Conservation (phyloP, 305 asterid genomes). For the Fraxinus sp. region DNA sequence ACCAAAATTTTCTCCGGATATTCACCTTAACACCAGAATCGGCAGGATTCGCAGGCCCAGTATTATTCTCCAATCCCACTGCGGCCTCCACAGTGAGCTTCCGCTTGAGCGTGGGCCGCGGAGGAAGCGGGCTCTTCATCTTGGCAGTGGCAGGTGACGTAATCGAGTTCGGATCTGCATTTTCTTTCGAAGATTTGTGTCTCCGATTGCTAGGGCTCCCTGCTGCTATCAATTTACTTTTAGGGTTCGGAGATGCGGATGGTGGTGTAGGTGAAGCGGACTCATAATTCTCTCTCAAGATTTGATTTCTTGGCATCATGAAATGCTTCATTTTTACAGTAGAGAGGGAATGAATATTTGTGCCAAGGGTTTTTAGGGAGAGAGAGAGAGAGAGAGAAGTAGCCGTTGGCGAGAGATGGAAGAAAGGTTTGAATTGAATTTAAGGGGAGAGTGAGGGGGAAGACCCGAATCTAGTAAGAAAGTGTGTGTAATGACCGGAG, state of each 20-base stretch:
- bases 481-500: neutral
- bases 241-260: slow-evolving; percentile 62
- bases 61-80: slow-evolving; percentile 39
- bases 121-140: slow-evolving; percentile 84
- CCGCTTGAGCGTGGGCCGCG: slow-evolving; percentile 87
- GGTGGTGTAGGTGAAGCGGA: neutral
- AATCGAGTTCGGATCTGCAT: slow-evolving; percentile 57
- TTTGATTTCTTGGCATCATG: slow-evolving; percentile 59
- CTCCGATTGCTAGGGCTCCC: slow-evolving; percentile 50
- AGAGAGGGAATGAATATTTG: slow-evolving; percentile 14
- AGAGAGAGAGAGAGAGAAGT: slow-evolving; percentile 24
- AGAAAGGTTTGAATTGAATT: slow-evolving; percentile 36
- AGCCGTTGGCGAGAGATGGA: slow-evolving; percentile 32
- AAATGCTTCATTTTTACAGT: slow-evolving; percentile 45
- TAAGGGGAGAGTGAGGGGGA: slow-evolving; percentile 11
- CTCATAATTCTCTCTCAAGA: slow-evolving; percentile 59
- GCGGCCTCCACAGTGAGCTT: slow-evolving; percentile 67
- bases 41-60: slow-evolving; percentile 29
- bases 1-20: neutral
- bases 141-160: slow-evolving; percentile 36
- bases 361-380: slow-evolving; percentile 15
- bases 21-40: slow-evolving; percentile 94
- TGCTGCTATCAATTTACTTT: slow-evolving; percentile 37
- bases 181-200: slow-evolving; percentile 70
- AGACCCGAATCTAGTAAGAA: neutral